Evolutionary conservation across 164 flowering plant species (phyloP).

Genomic region (Stephania cephalantha): DNA sequence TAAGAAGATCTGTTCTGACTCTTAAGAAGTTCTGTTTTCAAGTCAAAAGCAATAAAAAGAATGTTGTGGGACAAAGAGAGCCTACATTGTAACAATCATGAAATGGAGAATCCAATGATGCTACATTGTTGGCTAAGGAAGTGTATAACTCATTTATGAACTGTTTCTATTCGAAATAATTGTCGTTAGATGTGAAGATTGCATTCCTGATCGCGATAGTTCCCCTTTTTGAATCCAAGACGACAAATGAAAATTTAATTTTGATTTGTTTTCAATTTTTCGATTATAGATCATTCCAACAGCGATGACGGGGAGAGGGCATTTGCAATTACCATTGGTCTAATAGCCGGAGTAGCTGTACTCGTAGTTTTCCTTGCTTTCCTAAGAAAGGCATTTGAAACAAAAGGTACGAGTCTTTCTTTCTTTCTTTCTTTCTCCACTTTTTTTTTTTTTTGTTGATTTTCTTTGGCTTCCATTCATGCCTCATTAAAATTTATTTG

Average conservation of each 20-base stretch:
- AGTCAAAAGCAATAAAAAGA: background rate
- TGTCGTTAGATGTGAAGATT: background rate
- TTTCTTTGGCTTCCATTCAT: background rate
- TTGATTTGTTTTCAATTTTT: background rate
- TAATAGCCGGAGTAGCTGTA: constrained; percentile 68
- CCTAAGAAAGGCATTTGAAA: constrained; percentile 37
- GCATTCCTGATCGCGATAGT: background rate
- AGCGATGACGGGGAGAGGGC: constrained; percentile 55
- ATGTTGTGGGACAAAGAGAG: constrained; percentile 1
- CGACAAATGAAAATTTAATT: background rate
- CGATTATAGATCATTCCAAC: constrained; percentile 23
- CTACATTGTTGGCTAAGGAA: background rate
- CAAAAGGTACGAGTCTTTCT: constrained; percentile 29
- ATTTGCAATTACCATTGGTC: constrained; percentile 67
- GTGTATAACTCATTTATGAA: background rate
- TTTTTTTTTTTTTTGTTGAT: background rate
- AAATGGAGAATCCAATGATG: constrained; percentile 6
- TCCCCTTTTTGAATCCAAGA: too few relatives aligned
- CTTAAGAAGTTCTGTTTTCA: too few relatives aligned
- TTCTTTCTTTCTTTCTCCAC: background rate
- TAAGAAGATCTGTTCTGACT: background rate
- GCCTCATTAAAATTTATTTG: background rate
- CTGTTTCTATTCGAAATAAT: background rate
- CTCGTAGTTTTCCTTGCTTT: constrained; percentile 64
- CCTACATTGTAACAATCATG: background rate